phyloP scores from a whole-genome alignment of 2,329 filamentous ascomycete species.

The Aspergillus fumigatiaffinis region DNA sequence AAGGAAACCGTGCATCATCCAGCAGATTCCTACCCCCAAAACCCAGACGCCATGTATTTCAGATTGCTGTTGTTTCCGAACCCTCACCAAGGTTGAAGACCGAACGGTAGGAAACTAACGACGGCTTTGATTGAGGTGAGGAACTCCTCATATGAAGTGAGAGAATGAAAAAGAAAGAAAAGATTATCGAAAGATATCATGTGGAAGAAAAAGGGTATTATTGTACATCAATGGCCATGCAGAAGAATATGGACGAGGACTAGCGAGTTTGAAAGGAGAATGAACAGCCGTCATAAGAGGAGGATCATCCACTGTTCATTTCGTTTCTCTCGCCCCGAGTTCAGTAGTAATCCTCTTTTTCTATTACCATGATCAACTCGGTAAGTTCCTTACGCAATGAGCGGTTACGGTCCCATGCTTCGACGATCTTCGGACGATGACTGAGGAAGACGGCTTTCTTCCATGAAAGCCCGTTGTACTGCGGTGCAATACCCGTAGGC shows the following conservation, averaged over 20 bases:
- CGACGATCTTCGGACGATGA: conserved; percentile 35
- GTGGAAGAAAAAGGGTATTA: not conserved
- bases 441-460: conserved; percentile 40
- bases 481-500: conserved; percentile 28
- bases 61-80: no score
- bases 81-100: conserved; percentile 6
- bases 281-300: not conserved
- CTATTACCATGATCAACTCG: conserved; percentile 41
- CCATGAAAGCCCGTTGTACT: conserved; percentile 32
- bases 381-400: conserved; percentile 40
- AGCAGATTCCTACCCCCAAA: conserved; percentile 14
- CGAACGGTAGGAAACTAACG: conserved; percentile 7
- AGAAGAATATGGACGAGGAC: not conserved
- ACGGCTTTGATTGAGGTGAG: conserved; percentile 17
- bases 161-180: not conserved
- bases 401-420: conserved; percentile 39
- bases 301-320: not conserved
- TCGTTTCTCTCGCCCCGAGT: not conserved
- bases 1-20: not conserved
- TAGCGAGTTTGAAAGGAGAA: not conserved
- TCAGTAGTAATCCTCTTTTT: conserved; percentile 37
- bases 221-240: not conserved
- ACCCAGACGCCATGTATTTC: conserved; percentile 14
- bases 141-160: conserved; percentile 3
- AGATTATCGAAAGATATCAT: conserved; percentile 1